Conservation (phyloP, 805 yeast species). For the Lipomyces yamanashiensis region DNA sequence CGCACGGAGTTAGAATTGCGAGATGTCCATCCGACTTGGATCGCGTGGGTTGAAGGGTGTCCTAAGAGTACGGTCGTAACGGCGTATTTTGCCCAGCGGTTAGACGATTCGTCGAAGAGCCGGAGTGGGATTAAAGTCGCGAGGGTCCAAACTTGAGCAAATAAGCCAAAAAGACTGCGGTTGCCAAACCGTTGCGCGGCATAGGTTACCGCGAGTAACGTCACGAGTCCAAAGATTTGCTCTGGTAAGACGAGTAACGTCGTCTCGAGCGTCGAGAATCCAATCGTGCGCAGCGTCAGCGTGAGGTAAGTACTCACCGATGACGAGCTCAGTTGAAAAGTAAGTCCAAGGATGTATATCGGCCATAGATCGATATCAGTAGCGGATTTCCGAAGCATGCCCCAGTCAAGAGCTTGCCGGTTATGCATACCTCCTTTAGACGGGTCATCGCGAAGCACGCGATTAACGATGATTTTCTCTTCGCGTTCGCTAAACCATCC, state of each 20-base stretch:
- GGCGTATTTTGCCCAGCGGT: slow-evolving; percentile 36
- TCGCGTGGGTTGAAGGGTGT: slow-evolving; percentile 58
- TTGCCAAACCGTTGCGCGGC: slow-evolving; percentile 19
- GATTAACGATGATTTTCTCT: slow-evolving; percentile 62
- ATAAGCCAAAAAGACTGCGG: slow-evolving; percentile 17
- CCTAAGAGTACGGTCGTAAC: slow-evolving; percentile 46
- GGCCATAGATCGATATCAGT: slow-evolving; percentile 62
- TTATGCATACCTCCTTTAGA: slow-evolving; percentile 67
- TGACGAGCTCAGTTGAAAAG: slow-evolving; percentile 49
- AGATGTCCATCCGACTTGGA: slow-evolving; percentile 65
- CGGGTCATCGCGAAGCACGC: slow-evolving; percentile 67
- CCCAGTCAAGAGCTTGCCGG: slow-evolving; percentile 55
- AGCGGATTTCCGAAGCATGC: slow-evolving; percentile 50
- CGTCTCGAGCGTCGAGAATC: slow-evolving; percentile 59
- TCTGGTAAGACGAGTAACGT: slow-evolving; percentile 60
- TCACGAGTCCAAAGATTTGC: slow-evolving; percentile 39
- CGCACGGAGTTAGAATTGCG: slow-evolving; percentile 65
- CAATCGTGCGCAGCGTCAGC: slow-evolving; percentile 53
- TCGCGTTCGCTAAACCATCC: slow-evolving; percentile 62
- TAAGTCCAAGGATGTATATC: slow-evolving; percentile 54
- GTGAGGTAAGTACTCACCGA: slow-evolving; percentile 55
- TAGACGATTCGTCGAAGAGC: slow-evolving; percentile 12
- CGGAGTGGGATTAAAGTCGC: slow-evolving; percentile 39
- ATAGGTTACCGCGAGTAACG: slow-evolving; percentile 38
- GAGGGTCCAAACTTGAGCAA: slow-evolving; percentile 30